Conservation (phyloP, 148 eudicot genomes). For the Fagopyrum esculentum region DNA sequence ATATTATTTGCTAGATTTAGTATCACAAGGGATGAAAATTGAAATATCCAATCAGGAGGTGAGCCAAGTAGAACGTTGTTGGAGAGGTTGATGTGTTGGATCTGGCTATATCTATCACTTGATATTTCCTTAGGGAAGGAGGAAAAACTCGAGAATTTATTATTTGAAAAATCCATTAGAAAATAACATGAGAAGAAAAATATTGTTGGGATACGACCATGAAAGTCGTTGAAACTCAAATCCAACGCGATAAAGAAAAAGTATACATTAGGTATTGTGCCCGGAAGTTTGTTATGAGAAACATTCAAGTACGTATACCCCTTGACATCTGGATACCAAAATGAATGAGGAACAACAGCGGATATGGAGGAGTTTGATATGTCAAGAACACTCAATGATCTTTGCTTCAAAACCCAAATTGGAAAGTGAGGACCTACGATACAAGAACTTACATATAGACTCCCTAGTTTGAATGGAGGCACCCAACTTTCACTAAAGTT, state of each 20-base stretch:
- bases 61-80: not conserved
- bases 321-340: too few relatives aligned
- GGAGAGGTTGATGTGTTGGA: not conserved
- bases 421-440: not conserved
- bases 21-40: not conserved
- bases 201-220: not conserved
- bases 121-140: not conserved
- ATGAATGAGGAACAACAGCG: not conserved
- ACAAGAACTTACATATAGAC: not conserved
- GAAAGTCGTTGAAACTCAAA: conserved; percentile 3
- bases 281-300: not conserved
- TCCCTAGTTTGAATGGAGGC: not conserved
- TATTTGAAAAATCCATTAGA: not conserved
- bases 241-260: not conserved
- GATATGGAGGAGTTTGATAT: not conserved
- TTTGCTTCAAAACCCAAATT: not conserved
- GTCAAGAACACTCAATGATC: not conserved
- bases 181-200: not conserved
- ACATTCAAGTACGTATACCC: too few relatives aligned
- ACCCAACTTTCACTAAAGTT: not conserved
- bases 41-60: not conserved
- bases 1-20: not conserved
- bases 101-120: not conserved
- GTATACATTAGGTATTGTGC: not conserved
- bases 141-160: not conserved